These are phyloP conservation scores for Cylindrotheca fusiformis DNA, from an alignment of 108 stramenopile genomes.

Conservation along the genomic window DNA sequence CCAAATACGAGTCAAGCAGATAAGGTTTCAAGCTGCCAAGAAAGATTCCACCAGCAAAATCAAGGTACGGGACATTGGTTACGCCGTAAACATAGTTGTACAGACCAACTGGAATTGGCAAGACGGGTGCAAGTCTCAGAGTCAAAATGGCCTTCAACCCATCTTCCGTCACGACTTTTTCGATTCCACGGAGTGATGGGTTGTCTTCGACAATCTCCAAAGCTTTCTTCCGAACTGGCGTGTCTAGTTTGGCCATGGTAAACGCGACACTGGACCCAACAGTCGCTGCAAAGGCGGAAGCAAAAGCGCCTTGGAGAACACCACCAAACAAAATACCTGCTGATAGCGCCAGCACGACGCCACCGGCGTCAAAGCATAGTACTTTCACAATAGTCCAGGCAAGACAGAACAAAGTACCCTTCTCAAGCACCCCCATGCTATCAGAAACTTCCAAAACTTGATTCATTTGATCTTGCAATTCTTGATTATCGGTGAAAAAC, in stretches of 20 bases:
- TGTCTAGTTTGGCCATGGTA: conserved; percentile 66
- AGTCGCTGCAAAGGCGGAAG: conserved; percentile 77
- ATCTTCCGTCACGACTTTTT: conserved; percentile 88
- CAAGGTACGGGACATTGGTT: conserved; percentile 69
- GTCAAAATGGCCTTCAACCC: conserved; percentile 92
- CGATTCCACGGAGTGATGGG: conserved; percentile 85
- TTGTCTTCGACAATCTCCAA: conserved; percentile 73
- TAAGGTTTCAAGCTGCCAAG: conserved; percentile 92
- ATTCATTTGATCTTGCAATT: conserved; percentile 68
- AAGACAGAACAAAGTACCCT: conserved; percentile 49
- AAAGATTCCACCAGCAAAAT: conserved; percentile 89
- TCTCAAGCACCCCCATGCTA: conserved; percentile 45
- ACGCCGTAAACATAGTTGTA: conserved; percentile 96
- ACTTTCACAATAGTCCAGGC: conserved; percentile 84
- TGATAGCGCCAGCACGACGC: conserved; percentile 77
- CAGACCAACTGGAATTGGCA: conserved; percentile 91
- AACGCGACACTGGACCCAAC: conserved; percentile 85
- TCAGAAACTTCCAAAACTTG: conserved; percentile 59
- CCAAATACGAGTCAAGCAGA: conserved; percentile 86
- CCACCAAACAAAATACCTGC: conserved; percentile 91
- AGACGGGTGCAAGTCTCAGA: conserved; percentile 85
- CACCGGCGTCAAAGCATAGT: conserved; percentile 80
- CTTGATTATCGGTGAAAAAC: conserved; percentile 81
- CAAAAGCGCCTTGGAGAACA: conserved; percentile 83
- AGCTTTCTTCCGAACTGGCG: conserved; percentile 74